These are phyloP conservation scores for Naumovozyma dairenensis DNA, from an alignment of 805 yeast species.

Conservation along the genomic window DNA sequence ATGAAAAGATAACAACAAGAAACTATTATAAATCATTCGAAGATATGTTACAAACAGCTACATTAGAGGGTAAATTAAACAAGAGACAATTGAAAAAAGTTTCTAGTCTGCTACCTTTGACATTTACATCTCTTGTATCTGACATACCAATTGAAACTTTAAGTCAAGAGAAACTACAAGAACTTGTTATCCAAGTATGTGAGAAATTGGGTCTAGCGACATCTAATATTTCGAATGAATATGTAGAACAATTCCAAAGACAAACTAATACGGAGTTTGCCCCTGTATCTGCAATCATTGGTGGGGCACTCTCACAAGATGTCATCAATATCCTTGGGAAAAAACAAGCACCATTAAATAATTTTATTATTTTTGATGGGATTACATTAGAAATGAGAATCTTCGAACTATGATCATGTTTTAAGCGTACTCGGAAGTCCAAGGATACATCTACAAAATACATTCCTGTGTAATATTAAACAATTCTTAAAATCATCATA, in stretches of 20 bases:
- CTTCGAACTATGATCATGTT: conserved; percentile 31
- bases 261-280: conserved; percentile 58
- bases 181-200: conserved; percentile 16
- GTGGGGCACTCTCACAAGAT: conserved; percentile 87
- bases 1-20: conserved; percentile 32
- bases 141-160: conserved; percentile 19
- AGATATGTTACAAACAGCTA: conserved; percentile 29
- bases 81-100: conserved; percentile 25
- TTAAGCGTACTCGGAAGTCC: background rate
- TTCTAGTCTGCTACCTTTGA: conserved; percentile 37
- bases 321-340: conserved; percentile 71
- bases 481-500: too few species aligned
- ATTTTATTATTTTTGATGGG: conserved; percentile 71
- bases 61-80: conserved; percentile 29
- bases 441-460: background rate
- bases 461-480: background rate
- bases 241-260: conserved; percentile 32
- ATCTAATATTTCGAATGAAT: conserved; percentile 32
- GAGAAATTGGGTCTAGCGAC: conserved; percentile 37
- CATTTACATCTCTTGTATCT: conserved; percentile 40
- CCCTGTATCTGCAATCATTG: conserved; percentile 79
- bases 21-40: conserved; percentile 32
- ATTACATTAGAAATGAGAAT: conserved; percentile 66
- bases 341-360: conserved; percentile 73
- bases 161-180: too few species aligned